These are phyloP conservation scores for Labyrinthula sp. DNA, from an alignment of 352 stramenopile genomes.

Conservation along the genomic window DNA sequence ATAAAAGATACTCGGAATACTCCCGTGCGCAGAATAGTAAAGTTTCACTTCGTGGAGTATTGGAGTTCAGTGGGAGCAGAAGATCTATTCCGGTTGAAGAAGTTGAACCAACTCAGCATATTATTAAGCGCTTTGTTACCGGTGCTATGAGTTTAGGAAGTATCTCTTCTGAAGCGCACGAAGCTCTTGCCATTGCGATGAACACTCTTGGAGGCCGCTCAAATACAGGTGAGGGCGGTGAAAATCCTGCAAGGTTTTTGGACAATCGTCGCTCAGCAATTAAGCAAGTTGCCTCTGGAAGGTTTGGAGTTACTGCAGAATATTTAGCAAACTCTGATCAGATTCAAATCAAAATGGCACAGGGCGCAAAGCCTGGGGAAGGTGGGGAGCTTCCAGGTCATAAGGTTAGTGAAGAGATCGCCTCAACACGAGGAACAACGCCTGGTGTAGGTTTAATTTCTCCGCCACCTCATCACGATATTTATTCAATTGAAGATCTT, in stretches of 20 bases:
- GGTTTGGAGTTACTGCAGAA: slow-evolving; percentile 84
- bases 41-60: slow-evolving; percentile 69
- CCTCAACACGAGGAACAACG: slow-evolving; percentile 75
- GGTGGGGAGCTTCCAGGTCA: slow-evolving; percentile 81
- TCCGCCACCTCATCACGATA: slow-evolving; percentile 84
- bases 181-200: slow-evolving; percentile 77
- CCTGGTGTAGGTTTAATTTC: slow-evolving; percentile 82
- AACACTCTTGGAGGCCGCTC: slow-evolving; percentile 71
- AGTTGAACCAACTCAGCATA: slow-evolving; percentile 66
- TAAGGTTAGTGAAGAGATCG: slow-evolving; percentile 85
- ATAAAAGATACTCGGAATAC: slow-evolving; percentile 65
- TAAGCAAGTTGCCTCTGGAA: slow-evolving; percentile 77
- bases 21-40: slow-evolving; percentile 65
- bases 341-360: slow-evolving; percentile 94
- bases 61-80: slow-evolving; percentile 74
- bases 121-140: slow-evolving; percentile 86
- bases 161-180: slow-evolving; percentile 80
- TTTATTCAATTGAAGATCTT: slow-evolving; percentile 93
- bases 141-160: slow-evolving; percentile 81
- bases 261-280: slow-evolving; percentile 69
- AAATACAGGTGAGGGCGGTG: slow-evolving; percentile 83
- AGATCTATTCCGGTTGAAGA: slow-evolving; percentile 65
- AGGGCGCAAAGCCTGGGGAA: slow-evolving; percentile 84
- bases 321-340: slow-evolving; percentile 88
- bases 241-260: slow-evolving; percentile 58